Conservation (phyloP, 139 green algal species). For the Chlamydomonas schloesseri region DNA sequence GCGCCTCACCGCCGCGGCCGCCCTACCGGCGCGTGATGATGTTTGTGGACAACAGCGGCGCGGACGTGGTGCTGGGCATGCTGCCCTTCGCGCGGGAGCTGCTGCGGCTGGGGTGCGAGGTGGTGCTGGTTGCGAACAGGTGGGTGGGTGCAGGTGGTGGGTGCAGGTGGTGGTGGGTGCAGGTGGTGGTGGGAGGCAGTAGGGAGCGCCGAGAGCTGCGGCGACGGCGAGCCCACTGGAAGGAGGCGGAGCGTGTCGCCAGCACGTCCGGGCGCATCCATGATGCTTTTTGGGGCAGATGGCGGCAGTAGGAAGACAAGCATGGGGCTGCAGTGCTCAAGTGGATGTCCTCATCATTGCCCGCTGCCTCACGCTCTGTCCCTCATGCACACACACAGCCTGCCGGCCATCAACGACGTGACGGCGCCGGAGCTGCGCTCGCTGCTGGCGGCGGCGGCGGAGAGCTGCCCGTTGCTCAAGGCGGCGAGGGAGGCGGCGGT, state of each 20-base stretch:
- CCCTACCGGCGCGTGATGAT: conserved; percentile 84
- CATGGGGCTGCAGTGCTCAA: no score
- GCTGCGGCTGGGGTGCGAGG: conserved; percentile 88
- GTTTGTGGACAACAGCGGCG: conserved; percentile 98
- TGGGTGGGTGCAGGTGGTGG: neutral
- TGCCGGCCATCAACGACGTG: conserved; percentile 99
- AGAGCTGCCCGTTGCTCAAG: conserved; percentile 72
- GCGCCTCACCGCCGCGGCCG: neutral
- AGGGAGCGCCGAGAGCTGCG: no score
- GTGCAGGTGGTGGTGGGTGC: no score
- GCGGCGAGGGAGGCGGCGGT: conserved; percentile 69
- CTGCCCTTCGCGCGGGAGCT: conserved; percentile 95
- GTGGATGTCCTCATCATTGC: no score
- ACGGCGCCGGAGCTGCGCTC: conserved; percentile 88
- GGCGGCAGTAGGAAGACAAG: no score
- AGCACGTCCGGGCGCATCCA: no score
- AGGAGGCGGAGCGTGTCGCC: no score
- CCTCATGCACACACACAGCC: neutral
- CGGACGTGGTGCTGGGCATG: conserved; percentile 97
- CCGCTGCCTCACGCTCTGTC: no score
- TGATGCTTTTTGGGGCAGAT: no score
- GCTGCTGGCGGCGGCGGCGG: conserved; percentile 61
- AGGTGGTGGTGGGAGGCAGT: no score
- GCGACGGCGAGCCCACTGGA: no score
- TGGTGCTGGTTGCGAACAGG: conserved; percentile 94